A percentile compares a stretch with the other conserved stretches of the same genome.
Evolutionary conservation across 2,329 filamentous ascomycete genomes (phyloP).

Genomic region (Blastomyces parvus): DNA sequence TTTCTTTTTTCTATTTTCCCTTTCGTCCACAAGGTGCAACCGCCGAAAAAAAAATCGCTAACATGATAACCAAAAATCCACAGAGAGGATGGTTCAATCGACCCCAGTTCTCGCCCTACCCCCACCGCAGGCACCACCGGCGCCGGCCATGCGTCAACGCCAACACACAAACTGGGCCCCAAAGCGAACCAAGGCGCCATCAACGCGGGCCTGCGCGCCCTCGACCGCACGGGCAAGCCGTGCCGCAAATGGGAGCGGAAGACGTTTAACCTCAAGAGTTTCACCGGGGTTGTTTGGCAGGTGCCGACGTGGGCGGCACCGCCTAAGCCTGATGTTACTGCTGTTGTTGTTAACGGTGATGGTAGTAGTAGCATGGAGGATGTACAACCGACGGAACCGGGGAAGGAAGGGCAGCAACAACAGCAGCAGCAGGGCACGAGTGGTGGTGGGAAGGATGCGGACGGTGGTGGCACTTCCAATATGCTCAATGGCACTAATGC

Average conservation of each 20-base stretch:
- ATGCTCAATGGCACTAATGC: neutral
- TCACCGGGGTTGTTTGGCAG: constrained; percentile 78
- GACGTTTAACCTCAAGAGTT: constrained; percentile 76
- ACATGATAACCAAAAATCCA: neutral
- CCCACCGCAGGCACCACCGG: constrained; percentile 40
- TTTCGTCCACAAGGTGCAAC: neutral
- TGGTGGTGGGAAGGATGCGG: neutral
- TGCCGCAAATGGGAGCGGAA: constrained; percentile 87
- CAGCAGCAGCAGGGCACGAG: neutral
- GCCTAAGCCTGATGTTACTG: constrained; percentile 23
- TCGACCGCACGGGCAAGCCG: constrained; percentile 84
- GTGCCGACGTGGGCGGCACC: constrained; percentile 75
- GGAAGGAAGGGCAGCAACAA: neutral
- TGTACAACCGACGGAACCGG: neutral
- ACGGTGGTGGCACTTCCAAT: neutral
- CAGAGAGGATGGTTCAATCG: constrained; percentile 44
- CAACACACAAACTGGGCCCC: constrained; percentile 74
- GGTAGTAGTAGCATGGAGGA: neutral
- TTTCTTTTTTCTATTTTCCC: neutral
- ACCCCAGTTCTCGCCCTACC: constrained; percentile 28
- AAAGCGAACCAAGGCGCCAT: constrained; percentile 97
- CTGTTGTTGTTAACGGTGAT: constrained; percentile 24
- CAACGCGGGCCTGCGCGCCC: constrained; percentile 87
- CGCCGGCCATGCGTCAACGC: neutral
- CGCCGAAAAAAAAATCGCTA: neutral